These are phyloP conservation scores for Aspergillus aculeatus DNA, from an alignment of 2,329 filamentous ascomycete species.

Conservation along the genomic window DNA sequence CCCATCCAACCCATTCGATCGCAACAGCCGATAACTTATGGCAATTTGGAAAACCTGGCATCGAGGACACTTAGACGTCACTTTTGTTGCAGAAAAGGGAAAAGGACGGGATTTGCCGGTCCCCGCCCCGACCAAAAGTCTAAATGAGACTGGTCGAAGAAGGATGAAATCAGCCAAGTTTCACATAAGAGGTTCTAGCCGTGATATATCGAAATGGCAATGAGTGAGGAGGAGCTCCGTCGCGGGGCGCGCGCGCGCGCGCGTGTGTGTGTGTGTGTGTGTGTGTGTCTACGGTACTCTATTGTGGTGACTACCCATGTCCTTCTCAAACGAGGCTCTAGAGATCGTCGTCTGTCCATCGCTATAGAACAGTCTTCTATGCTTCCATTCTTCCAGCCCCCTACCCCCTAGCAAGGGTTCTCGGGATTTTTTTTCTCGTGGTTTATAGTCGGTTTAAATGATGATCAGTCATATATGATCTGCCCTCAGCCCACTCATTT, in stretches of 20 bases:
- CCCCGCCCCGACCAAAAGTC: not conserved
- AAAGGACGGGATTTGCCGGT: conserved; percentile 5
- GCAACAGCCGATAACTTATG: too few species aligned
- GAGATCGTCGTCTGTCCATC: not conserved
- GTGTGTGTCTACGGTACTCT: too few species aligned
- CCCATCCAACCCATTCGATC: too few species aligned
- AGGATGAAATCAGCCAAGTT: not conserved
- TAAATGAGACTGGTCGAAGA: conserved; percentile 1
- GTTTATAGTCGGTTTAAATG: not conserved
- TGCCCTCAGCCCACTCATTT: not conserved
- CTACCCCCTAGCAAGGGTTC: not conserved
- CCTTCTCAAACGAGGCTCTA: not conserved
- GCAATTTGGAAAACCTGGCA: too few species aligned
- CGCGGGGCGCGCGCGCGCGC: too few species aligned
- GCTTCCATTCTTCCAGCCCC: not conserved
- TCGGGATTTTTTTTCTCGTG: not conserved
- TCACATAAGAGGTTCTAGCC: not conserved
- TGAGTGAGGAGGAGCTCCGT: not conserved
- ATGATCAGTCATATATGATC: conserved; percentile 14
- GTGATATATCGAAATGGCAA: conserved; percentile 5
- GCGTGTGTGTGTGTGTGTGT: too few species aligned
- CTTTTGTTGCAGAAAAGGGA: not conserved
- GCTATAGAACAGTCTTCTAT: not conserved
- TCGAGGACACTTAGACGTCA: not conserved
- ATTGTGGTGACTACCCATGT: too few species aligned